phyloP scores from a whole-genome alignment of 352 stramenopile genomes.

The Peronospora farinosa region DNA sequence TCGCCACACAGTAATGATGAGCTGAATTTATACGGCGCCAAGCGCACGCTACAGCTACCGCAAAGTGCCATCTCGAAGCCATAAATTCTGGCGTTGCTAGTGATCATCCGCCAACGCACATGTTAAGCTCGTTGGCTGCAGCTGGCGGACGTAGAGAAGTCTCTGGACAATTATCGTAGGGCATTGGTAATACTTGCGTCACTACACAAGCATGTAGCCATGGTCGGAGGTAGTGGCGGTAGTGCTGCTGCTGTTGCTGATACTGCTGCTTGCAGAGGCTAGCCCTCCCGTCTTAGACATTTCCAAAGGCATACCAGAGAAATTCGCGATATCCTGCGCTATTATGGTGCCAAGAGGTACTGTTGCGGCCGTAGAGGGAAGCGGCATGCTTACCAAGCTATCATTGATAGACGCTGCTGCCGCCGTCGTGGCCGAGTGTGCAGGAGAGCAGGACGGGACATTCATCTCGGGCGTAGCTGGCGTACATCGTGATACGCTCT shows the following conservation, averaged over 20 bases:
- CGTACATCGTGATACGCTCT: slow-evolving; percentile 3
- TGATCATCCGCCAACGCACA: too few relatives aligned
- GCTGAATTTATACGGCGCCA: slow-evolving; percentile 37
- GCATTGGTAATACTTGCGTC: slow-evolving; percentile 2
- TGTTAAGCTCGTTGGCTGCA: slow-evolving; percentile 1
- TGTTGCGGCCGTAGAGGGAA: slow-evolving; percentile 8
- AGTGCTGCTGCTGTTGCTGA: slow-evolving; percentile 5
- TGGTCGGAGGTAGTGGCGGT: slow-evolving; percentile 5
- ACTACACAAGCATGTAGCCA: slow-evolving; percentile 35
- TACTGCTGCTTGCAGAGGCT: slow-evolving; percentile 1
- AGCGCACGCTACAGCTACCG: slow-evolving; percentile 44
- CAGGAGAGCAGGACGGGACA: slow-evolving; percentile 9
- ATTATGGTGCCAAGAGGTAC: slow-evolving; percentile 22
- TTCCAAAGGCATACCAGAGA: slow-evolving; percentile 12
- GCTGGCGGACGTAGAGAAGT: slow-evolving; percentile 1
- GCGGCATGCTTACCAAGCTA: slow-evolving; percentile 13
- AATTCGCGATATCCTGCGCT: slow-evolving; percentile 19
- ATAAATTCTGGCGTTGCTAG: too few relatives aligned
- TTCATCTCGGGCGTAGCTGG: slow-evolving; percentile 17
- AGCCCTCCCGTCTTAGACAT: slow-evolving; percentile 14
- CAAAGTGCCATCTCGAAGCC: slow-evolving; percentile 25
- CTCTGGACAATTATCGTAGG: neutral
- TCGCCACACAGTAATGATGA: slow-evolving; percentile 47
- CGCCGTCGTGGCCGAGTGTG: slow-evolving; percentile 1
- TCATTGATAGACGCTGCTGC: slow-evolving; percentile 8